Conservation (phyloP, 2,329 filamentous ascomycete species). For the Lasiodiplodia sp. region DNA sequence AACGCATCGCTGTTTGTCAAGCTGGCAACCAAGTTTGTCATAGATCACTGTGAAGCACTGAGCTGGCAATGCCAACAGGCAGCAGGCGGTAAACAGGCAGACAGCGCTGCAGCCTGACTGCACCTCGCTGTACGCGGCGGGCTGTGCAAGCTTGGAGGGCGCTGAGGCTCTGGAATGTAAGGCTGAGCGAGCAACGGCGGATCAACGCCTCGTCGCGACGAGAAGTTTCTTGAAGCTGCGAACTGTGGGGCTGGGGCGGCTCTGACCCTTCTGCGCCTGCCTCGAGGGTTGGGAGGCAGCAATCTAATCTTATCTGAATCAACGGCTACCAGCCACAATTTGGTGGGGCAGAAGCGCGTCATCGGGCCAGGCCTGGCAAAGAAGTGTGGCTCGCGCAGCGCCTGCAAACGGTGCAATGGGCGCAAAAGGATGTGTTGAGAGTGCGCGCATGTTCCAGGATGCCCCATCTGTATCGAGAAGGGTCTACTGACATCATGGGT, state of each 20-base stretch:
- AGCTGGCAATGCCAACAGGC: not conserved
- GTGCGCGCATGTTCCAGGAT: constrained; percentile 14
- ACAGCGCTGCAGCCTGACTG: not conserved
- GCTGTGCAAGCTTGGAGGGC: not conserved
- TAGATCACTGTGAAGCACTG: not conserved
- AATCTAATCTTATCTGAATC: constrained; percentile 22
- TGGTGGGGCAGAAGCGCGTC: constrained; percentile 24
- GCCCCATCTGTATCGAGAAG: not conserved
- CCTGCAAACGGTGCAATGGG: constrained; percentile 11
- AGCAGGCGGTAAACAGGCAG: not conserved
- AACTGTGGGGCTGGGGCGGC: constrained; percentile 17
- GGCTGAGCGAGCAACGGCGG: not conserved
- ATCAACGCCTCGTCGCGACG: not conserved
- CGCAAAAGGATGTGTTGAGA: not conserved
- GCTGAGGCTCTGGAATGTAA: too few species aligned
- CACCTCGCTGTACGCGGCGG: not conserved
- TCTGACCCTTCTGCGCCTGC: not conserved
- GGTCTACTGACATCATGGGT: constrained; percentile 18
- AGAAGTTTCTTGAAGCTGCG: constrained; percentile 27
- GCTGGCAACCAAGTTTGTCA: not conserved
- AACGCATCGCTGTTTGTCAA: not conserved
- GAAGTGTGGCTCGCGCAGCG: not conserved
- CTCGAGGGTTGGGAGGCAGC: not conserved
- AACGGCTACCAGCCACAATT: constrained; percentile 9
- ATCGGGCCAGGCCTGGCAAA: not conserved